Evolutionary conservation across 495 filamentous ascomycete species (phyloP).

Genomic region (Bryoglossum gracile): DNA sequence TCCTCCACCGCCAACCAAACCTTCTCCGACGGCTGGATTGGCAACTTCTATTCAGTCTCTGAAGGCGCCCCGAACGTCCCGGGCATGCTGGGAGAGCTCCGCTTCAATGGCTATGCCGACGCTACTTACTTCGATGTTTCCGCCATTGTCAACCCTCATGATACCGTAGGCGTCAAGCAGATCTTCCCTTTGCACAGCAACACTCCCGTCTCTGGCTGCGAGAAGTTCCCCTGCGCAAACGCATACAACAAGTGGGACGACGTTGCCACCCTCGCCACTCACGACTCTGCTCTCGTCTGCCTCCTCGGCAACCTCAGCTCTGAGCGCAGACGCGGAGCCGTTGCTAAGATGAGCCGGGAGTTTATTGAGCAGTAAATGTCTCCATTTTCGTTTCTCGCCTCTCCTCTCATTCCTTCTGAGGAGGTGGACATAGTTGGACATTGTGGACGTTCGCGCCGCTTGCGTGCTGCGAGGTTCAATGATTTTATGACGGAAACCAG

Average conservation of each 20-base stretch:
- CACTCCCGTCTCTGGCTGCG: conserved; percentile 35
- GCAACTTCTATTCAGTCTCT: conserved; percentile 39
- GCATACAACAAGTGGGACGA: conserved; percentile 45
- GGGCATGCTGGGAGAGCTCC: conserved; percentile 48
- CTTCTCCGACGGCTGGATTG: conserved; percentile 38
- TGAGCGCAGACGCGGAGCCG: conserved; percentile 7
- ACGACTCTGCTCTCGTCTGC: conserved; percentile 14
- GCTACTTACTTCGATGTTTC: conserved; percentile 46
- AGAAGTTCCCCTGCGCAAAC: conserved; percentile 37
- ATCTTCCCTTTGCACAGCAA: conserved; percentile 33
- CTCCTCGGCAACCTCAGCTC: conserved; percentile 18
- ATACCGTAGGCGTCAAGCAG: conserved; percentile 37
- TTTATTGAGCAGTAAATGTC: conserved; percentile 12
- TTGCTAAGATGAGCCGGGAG: not conserved
- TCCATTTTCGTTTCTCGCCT: no score
- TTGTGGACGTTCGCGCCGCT: conserved; percentile 13
- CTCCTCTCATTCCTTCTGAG: no score
- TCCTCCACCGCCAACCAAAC: conserved; percentile 22
- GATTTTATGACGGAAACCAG: conserved; percentile 6
- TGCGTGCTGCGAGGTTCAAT: conserved; percentile 17
- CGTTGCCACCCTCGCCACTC: conserved; percentile 36
- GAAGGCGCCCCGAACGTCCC: conserved; percentile 30
- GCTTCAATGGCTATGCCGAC: conserved; percentile 37
- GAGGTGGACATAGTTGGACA: not conserved
- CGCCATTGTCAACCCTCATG: conserved; percentile 44